Conservation (phyloP, 371 early-diverging fungal genomes). For the Mortierella sp. region DNA sequence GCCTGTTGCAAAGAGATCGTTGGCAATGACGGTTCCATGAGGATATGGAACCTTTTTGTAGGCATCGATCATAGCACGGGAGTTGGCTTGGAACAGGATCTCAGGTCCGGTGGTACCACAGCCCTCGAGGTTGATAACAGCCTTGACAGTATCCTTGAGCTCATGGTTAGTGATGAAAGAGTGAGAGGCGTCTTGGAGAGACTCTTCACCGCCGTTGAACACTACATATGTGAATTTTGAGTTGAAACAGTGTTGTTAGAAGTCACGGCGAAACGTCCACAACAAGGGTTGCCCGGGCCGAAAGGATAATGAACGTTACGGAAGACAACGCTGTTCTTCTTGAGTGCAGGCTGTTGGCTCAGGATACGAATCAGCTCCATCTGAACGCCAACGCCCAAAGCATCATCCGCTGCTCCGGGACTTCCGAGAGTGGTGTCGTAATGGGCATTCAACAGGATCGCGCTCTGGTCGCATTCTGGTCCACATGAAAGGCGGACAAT, state of each 20-base stretch:
- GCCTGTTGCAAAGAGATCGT: constrained; percentile 81
- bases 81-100: constrained; percentile 82
- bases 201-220: constrained; percentile 87
- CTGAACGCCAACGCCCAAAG: constrained; percentile 76
- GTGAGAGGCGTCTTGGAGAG: constrained; percentile 81
- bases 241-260: neutral
- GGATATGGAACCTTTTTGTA: constrained; percentile 76
- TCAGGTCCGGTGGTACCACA: constrained; percentile 79
- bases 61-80: constrained; percentile 75
- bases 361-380: constrained; percentile 76
- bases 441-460: constrained; percentile 78
- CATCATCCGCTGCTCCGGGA: constrained; percentile 77
- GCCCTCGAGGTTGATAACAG: constrained; percentile 80
- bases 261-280: too few relatives aligned
- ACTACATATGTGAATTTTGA: constrained; percentile 52
- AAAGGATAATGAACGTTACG: too few relatives aligned
- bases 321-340: constrained; percentile 68
- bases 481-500: constrained; percentile 79
- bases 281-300: too few relatives aligned
- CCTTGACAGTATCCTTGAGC: constrained; percentile 66
- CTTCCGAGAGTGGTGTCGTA: constrained; percentile 74
- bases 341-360: constrained; percentile 57
- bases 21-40: constrained; percentile 80
- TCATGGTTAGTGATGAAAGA: constrained; percentile 77
- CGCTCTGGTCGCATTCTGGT: constrained; percentile 69